These are phyloP conservation scores for Senna tora DNA, from an alignment of 306 rosid genomes.

Conservation along the genomic window DNA sequence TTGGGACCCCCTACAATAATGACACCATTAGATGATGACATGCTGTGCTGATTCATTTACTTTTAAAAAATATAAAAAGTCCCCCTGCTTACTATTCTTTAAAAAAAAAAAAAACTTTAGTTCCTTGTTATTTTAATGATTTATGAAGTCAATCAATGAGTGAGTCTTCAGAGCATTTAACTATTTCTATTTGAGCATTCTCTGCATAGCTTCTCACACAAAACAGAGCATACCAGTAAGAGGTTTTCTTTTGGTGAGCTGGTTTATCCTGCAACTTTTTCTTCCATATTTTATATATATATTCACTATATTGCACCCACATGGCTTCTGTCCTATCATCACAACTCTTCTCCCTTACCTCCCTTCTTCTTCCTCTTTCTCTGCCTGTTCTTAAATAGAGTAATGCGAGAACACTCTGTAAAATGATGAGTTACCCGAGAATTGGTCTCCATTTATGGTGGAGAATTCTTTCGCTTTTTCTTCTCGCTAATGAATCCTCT, in stretches of 20 bases:
- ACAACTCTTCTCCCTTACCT: constrained; percentile 49
- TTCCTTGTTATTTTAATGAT: constrained; percentile 17
- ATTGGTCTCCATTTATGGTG: constrained; percentile 41
- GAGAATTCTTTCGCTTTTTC: constrained; percentile 29
- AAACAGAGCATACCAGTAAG: constrained; percentile 50
- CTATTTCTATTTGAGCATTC: neutral
- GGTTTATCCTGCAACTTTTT: constrained; percentile 41
- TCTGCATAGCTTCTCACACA: constrained; percentile 4
- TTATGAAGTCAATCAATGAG: constrained; percentile 51
- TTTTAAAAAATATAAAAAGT: neutral
- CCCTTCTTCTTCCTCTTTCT: constrained; percentile 15
- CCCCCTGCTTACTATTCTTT: neutral
- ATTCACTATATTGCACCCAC: constrained; percentile 40
- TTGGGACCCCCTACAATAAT: constrained; percentile 52
- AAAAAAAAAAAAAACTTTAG: no score
- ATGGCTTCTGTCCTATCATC: constrained; percentile 51
- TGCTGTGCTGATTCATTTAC: neutral
- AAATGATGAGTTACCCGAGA: constrained; percentile 50
- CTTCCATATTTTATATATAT: neutral
- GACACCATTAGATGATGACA: constrained; percentile 18
- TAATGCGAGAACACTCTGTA: constrained; percentile 46
- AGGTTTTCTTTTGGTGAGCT: constrained; percentile 53
- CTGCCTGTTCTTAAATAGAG: constrained; percentile 31
- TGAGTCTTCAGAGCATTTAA: constrained; percentile 32
- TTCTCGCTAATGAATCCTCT: constrained; percentile 40